Evolutionary conservation across 2,329 filamentous ascomycete species (phyloP).

Genomic region (Nemania diffusa): DNA sequence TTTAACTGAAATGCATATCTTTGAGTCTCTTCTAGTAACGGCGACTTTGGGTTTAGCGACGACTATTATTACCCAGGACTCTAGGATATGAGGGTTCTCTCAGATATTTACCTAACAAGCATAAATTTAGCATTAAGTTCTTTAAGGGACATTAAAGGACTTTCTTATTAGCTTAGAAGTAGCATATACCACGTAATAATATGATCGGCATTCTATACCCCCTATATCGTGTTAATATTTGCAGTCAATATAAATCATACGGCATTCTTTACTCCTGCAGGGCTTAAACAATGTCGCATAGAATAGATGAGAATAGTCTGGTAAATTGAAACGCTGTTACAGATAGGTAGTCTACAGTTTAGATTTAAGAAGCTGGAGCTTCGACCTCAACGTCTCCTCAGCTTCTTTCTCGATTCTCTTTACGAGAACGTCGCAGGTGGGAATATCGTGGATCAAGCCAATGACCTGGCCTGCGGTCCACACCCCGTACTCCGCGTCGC

Average conservation of each 20-base stretch:
- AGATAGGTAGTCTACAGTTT: conserved; percentile 65
- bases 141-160: neutral
- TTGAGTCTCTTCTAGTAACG: neutral
- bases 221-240: neutral
- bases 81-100: neutral
- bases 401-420: conserved; percentile 82
- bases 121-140: neutral
- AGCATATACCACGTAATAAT: too few relatives aligned
- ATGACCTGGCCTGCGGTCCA: conserved; percentile 99
- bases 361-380: conserved; percentile 64
- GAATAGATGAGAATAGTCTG: neutral
- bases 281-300: neutral
- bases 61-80: neutral
- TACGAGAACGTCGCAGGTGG: conserved; percentile 76
- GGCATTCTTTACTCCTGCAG: neutral
- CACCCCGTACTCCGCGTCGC: conserved; percentile 90
- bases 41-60: neutral
- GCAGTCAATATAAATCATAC: neutral
- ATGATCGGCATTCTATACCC: too few relatives aligned
- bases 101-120: neutral
- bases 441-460: conserved; percentile 84
- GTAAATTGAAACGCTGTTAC: conserved; percentile 4
- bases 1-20: neutral
- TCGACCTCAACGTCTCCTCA: conserved; percentile 70
- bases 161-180: neutral